phyloP scores from a whole-genome alignment of 202 grass and related monocot species.

The Tripidium arundinaceum region DNA sequence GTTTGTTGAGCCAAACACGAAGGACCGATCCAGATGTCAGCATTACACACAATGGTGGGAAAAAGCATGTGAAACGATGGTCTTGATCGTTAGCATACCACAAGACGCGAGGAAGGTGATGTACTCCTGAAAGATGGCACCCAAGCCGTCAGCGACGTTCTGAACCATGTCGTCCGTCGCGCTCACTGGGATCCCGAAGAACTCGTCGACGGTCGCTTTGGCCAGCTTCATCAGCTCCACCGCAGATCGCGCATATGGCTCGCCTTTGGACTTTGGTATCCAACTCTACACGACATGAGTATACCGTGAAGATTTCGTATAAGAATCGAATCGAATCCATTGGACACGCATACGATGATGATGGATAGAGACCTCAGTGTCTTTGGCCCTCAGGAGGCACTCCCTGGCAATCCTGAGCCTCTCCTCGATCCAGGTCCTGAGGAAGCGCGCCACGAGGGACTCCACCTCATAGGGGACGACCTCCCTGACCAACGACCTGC shows the following conservation, averaged over 20 bases:
- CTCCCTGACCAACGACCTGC: conserved; percentile 48
- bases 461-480: conserved; percentile 72
- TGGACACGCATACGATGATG: not conserved
- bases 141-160: conserved; percentile 62
- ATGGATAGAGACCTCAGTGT: conserved; percentile 55
- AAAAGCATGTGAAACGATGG: not conserved
- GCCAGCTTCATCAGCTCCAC: conserved; percentile 82
- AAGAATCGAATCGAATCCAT: not conserved
- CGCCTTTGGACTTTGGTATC: conserved; percentile 66
- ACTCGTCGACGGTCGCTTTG: conserved; percentile 75
- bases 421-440: conserved; percentile 78
- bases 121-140: conserved; percentile 64
- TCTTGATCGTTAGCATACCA: conserved; percentile 42
- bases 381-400: conserved; percentile 61
- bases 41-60: no score
- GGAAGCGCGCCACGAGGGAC: conserved; percentile 51
- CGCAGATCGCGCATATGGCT: conserved; percentile 69
- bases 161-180: conserved; percentile 67
- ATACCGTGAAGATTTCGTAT: not conserved
- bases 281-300: conserved; percentile 50
- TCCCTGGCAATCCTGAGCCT: conserved; percentile 60
- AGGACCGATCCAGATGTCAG: no score
- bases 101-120: conserved; percentile 76
- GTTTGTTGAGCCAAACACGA: not conserved
- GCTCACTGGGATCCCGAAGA: conserved; percentile 68